A percentile compares a stretch with the other conserved stretches of the same genome.
phyloP scores from a whole-genome alignment of 1,284 basidiomycete genomes.

The Apiotrichum sp. region DNA sequence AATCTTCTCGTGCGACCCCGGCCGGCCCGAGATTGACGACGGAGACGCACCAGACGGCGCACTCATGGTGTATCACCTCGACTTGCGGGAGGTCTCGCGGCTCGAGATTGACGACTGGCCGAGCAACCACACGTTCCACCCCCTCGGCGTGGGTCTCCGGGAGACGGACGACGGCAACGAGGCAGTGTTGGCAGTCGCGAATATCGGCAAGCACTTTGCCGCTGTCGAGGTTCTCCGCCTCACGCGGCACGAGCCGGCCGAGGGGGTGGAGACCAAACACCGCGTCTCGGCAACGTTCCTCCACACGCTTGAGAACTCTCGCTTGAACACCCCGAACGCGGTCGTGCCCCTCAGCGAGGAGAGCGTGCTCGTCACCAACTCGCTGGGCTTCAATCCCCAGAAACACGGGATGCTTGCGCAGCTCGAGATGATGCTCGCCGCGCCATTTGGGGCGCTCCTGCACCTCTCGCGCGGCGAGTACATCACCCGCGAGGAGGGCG shows the following conservation, averaged over 20 bases:
- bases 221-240: constrained; percentile 10
- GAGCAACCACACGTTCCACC: not conserved
- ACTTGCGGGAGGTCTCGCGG: not conserved
- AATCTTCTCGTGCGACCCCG: constrained; percentile 6
- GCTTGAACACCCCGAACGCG: constrained; percentile 2
- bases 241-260: not conserved
- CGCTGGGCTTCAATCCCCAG: not conserved
- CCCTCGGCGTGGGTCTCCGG: constrained; percentile 6
- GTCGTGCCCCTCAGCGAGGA: constrained; percentile 7
- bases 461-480: not conserved
- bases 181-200: constrained; percentile 6
- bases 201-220: not conserved
- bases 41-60: not conserved
- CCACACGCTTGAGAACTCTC: not conserved
- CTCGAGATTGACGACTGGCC: not conserved
- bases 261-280: not conserved
- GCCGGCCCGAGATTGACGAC: constrained; percentile 1
- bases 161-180: not conserved
- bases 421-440: constrained; percentile 2
- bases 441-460: not conserved
- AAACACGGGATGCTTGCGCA: not conserved
- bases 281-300: not conserved
- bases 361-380: constrained; percentile 11
- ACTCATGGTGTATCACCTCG: constrained; percentile 1
- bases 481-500: not conserved